These are phyloP conservation scores for Clavulina sp. DNA, from an alignment of 768 basidiomycete species.

Conservation along the genomic window DNA sequence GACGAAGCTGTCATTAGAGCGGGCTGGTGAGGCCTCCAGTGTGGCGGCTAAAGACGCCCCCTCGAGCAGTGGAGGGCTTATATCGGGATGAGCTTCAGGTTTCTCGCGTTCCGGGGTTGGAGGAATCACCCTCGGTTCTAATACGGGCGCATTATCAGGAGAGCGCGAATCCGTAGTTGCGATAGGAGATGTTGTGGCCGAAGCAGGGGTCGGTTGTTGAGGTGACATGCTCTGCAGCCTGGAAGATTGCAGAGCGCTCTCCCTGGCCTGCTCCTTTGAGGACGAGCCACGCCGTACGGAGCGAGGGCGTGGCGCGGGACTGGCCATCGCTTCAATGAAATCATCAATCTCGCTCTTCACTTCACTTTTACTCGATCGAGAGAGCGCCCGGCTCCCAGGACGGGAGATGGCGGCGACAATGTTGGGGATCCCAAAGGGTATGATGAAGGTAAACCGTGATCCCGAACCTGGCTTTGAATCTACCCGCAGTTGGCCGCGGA, in stretches of 20 bases:
- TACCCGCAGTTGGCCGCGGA: slow-evolving; percentile 62
- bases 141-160: too few relatives aligned
- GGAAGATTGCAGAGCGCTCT: too few relatives aligned
- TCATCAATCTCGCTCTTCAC: slow-evolving; percentile 24
- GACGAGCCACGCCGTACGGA: too few relatives aligned
- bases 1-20: too few relatives aligned
- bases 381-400: neutral
- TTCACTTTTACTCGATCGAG: slow-evolving; percentile 3
- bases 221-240: too few relatives aligned
- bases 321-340: slow-evolving; percentile 32
- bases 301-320: too few relatives aligned
- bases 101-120: neutral
- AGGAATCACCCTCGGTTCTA: too few relatives aligned
- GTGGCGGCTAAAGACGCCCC: too few relatives aligned
- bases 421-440: slow-evolving; percentile 37
- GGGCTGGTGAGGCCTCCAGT: too few relatives aligned
- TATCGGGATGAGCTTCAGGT: slow-evolving; percentile 6
- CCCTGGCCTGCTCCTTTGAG: too few relatives aligned
- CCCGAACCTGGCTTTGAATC: slow-evolving; percentile 52
- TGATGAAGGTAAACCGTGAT: slow-evolving; percentile 53
- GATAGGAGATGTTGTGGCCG: neutral
- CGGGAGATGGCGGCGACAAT: neutral
- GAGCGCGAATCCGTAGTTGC: neutral
- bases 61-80: too few relatives aligned
- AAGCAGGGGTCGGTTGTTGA: too few relatives aligned